Conservation (phyloP, 768 basidiomycete genomes). For the Lyophyllum semitale region DNA sequence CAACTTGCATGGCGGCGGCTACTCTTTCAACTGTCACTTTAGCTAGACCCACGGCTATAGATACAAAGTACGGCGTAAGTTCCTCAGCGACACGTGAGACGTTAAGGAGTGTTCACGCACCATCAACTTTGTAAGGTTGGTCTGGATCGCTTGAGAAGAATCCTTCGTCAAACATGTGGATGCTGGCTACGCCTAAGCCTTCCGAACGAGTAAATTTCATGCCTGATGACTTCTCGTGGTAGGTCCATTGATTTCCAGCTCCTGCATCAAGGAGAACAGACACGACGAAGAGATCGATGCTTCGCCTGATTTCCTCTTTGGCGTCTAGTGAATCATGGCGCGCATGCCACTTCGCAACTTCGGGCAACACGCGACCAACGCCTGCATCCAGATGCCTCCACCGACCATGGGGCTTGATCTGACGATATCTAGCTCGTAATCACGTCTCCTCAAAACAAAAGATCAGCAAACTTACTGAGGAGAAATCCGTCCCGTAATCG, state of each 20-base stretch:
- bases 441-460: background rate
- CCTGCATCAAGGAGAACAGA: conserved; percentile 95
- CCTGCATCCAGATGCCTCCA: conserved; percentile 89
- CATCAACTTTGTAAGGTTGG: conserved; percentile 78
- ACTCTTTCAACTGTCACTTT: conserved; percentile 61
- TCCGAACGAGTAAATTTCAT: conserved; percentile 65
- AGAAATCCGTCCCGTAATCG: conserved; percentile 75
- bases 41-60: conserved; percentile 68
- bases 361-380: conserved; percentile 58
- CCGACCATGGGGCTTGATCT: conserved; percentile 88
- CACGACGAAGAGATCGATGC: conserved; percentile 88
- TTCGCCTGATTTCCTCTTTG: conserved; percentile 67
- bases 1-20: conserved; percentile 78
- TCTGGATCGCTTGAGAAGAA: conserved; percentile 70
- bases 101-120: conserved; percentile 43
- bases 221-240: conserved; percentile 59
- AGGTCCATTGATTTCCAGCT: conserved; percentile 83
- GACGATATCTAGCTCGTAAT: background rate
- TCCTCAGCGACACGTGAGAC: background rate
- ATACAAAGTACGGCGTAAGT: background rate
- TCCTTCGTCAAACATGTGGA: conserved; percentile 86
- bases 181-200: conserved; percentile 87
- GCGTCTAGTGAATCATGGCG: conserved; percentile 40
- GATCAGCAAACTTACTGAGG: conserved; percentile 44
- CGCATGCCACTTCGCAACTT: conserved; percentile 58